Base-by-base conservation (phyloP, 1,284 basidiomycete species). In the Stygiomarasmius scandens region DNA sequence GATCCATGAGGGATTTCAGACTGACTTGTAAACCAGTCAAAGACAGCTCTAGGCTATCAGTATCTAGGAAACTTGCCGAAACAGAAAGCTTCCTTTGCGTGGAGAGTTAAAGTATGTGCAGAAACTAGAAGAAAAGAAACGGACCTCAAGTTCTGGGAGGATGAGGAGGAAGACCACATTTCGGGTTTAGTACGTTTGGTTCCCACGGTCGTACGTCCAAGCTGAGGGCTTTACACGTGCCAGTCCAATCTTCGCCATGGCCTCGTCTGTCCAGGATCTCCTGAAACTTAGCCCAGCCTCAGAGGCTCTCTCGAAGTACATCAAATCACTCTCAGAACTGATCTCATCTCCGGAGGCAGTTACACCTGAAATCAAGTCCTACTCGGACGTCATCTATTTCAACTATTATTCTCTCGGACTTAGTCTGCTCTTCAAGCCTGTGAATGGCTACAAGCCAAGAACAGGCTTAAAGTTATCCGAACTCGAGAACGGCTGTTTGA, bases 311-410 rank as follows among this genome's bases (percentile, higher is more conserved):
- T 46, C 69, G 2, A 63, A 69, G 8, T 83, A 80, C 62, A 71
- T 90, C 43, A 55, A 70, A 3, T 63, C 69, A 2, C 69, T 89
- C 14, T 58, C 29, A 6, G 29, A 5, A 32, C 29, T 32, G 6
- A 12, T 32, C 29, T 32, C 29, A 32, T 32, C 64, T 14, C 51
- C 61, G 55, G 64, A 58, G 54, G 56, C 38, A 49, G 51, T 69
- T 1, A 59, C 66, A n/a, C 85, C 89, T 10, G 82, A 90, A 59
- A 74, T 92, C 70, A 93, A 92, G 69, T 74, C 85, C 0, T 96
- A 93, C 71, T 70, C 89, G 36, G 93, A 96, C 71, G 83, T 83
- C 3, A 84, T 93, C 58, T 97, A 95, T 75, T 83, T 90, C 75
- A 95, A 93, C 71, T 94, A 93, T 75, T 83, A 82, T 68, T 27